Evolutionary conservation across 257 asterid genomes (phyloP), one percentile per base, ranked within the genome.

Genomic region (Thymus quinquecostatus): DNA sequence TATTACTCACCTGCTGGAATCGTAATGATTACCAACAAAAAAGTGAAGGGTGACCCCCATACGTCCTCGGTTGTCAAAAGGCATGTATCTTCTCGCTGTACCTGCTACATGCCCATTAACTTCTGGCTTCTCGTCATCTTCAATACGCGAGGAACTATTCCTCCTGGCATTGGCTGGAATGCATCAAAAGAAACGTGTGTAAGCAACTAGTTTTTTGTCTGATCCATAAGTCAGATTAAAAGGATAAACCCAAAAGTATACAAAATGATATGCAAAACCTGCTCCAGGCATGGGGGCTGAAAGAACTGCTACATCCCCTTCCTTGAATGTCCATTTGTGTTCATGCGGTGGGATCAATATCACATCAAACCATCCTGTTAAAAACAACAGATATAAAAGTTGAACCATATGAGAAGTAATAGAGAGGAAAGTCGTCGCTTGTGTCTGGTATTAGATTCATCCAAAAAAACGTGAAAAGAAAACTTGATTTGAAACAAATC

Each of bases 231-330:
- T n/a, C 38, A 60, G 47, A 64, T 10, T 30, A 12, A 14, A 21
- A 43, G 53, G 33, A 67, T 30, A 32, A 11, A 66, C 66, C 6
- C 12, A 54, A 62, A 54, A 30, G 47, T 30, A 68, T 43, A 33
- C 41, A 3, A 57, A 29, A 69, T 12, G 30, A 51, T 44, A 60
- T 29, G 59, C 36, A 60, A 64, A 34, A 93, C 97, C 97, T 77
- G 94, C 76, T 77, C 92, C 96, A 71, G 97, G 98, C 73, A 75
- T 87, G 41, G 89, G 87, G 50, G 90, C 74, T 70, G 98, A 93
- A 66, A 93, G 89, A 81, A 93, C 97, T 51, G 98, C 98, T 34
- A 93, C 98, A 76, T 93, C 98, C 14, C 98, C 98, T 78, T 93
- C 98, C 79, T 93, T 93, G 77, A 93, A 93, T 53, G 88, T 79